Base-by-base conservation (phyloP, 805 yeast genomes). In the Kuraishia borneana region DNA sequence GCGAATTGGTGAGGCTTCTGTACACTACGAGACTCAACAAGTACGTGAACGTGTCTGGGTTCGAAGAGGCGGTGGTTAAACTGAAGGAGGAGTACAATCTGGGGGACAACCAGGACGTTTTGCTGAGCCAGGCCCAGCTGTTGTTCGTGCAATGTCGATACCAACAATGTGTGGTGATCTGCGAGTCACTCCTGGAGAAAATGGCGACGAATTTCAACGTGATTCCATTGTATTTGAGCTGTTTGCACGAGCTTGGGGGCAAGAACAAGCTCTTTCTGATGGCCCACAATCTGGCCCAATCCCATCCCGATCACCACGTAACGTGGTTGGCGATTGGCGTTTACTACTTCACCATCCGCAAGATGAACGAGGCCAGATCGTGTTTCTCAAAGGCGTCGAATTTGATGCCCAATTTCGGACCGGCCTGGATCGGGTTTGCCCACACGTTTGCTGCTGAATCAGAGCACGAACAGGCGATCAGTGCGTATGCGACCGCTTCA, bases 361-460 rank as follows among this genome's bases (percentile, higher is more conserved):
- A 80, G 50, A 64, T 83, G 9, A 54, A 76, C 5, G 96, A 88
- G 42, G 95, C 97, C 0, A 65, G 98, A 39, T 71, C 81, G 42
- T 85, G 72, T 50, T 92, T 87, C 56, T 79, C 92, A 27, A 87
- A 84, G 51, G 88, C 96, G 0, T 84, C 96, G 1, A 65, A 87
- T 43, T 56, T 88, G 39, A 81, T 85, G 47, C 94, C 98, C 3
- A 83, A 78, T 43, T 87, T 83, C 59, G 94, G 92, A 0, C 89
- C 83, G 34, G 95, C 97, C 2, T 92, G 98, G 98, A 76, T 92
- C 22, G 98, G 96, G 2, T 92, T 92, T 60, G 97, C 97, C 1
- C 97, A 89, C 49, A 88, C 97, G 0, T 92, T 88, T 69, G 96
- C 96, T 0, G 79, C 83, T 3, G 98, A 92, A 53, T 94, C 96